Evolutionary conservation across 2,329 filamentous ascomycete species (phyloP), one percentile per base, ranked within the genome.

Genomic region (Cryphonectria carpinicola): DNA sequence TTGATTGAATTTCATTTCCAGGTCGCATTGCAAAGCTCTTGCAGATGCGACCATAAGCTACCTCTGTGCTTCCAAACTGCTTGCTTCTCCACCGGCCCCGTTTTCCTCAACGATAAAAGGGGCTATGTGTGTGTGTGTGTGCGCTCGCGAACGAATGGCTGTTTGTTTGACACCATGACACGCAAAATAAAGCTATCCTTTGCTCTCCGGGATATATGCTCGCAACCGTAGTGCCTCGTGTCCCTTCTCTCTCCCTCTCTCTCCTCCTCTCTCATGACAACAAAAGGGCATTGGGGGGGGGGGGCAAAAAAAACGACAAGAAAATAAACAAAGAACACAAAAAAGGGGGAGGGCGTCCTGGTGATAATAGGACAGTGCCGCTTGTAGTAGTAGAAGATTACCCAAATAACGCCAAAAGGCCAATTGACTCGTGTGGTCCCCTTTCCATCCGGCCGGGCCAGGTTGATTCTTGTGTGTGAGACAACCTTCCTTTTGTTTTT

Each of bases 361-460:
- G 22, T 14, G 11, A 13, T 67, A 37, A 4, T 60, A 14, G 52
- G 46, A 41, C 52, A 66, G 52, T n/a, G 10, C 52, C 35, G 37
- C 54, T 54, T 17, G 28, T 61, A 25, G 28, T 61, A 25, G 62
- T 70, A 58, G 58, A 65, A 65, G n/a, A 65, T 54, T 52, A 70
- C 22, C 70, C 70, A 37, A 37, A 58, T 49, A 72, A 72, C 70
- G 68, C 68, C 70, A 54, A 72, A 72, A 63, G 70, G 70, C 68
- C 56, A 37, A 64, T 64, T 17, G 54, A 32, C 54, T 35, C 14
- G 56, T 56, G 46, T 56, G 22, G n/a, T 5, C 4, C 10, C 43
- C 28, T 39, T 37, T 54, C 32, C 43, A 35, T 64, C 63, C 49
- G 10, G 35, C 58, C 58, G 10, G 32, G 58, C 10, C 32, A 37